A percentile compares a stretch with the other conserved stretches of the same genome.
Evolutionary conservation across 2,329 filamentous ascomycete genomes (phyloP).

Genomic region (Coniochaeta pulveracea): DNA sequence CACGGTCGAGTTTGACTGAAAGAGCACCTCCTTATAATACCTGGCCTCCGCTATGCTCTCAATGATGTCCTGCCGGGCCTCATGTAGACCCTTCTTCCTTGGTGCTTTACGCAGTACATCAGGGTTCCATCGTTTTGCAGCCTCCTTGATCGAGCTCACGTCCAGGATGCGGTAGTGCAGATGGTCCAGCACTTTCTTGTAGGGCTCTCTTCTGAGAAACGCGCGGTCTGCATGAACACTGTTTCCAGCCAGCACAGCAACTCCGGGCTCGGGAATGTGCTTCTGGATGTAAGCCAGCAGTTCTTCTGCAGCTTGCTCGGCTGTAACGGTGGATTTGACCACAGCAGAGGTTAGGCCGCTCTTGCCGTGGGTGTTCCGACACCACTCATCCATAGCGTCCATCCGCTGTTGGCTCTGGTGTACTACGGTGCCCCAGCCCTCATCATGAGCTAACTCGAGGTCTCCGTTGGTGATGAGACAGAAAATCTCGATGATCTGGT

Average conservation of each 20-base stretch:
- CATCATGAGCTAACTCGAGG: constrained; percentile 62
- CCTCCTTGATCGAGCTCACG: constrained; percentile 88
- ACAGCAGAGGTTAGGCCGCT: constrained; percentile 76
- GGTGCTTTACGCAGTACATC: constrained; percentile 53
- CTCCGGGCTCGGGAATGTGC: constrained; percentile 54
- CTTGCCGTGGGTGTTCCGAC: constrained; percentile 63
- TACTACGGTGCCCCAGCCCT: constrained; percentile 71
- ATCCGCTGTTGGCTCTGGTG: constrained; percentile 62
- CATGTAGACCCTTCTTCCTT: constrained; percentile 63
- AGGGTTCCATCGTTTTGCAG: constrained; percentile 67
- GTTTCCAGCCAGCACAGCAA: constrained; percentile 77
- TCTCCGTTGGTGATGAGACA: constrained; percentile 81
- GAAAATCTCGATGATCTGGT: constrained; percentile 83
- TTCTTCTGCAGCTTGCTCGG: constrained; percentile 58
- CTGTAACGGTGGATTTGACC: constrained; percentile 59
- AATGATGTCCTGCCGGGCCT: constrained; percentile 79
- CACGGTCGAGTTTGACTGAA: too few species aligned
- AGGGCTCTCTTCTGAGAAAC: constrained; percentile 69
- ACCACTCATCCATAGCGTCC: constrained; percentile 81
- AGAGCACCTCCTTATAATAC: constrained; percentile 47
- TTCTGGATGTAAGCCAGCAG: constrained; percentile 70
- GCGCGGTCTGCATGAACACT: constrained; percentile 82
- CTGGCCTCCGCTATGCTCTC: constrained; percentile 90
- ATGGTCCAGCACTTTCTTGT: constrained; percentile 59
- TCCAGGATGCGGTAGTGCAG: constrained; percentile 87